phyloP scores from a whole-genome alignment of 139 green algal species.

The Nannochloris sp. region DNA sequence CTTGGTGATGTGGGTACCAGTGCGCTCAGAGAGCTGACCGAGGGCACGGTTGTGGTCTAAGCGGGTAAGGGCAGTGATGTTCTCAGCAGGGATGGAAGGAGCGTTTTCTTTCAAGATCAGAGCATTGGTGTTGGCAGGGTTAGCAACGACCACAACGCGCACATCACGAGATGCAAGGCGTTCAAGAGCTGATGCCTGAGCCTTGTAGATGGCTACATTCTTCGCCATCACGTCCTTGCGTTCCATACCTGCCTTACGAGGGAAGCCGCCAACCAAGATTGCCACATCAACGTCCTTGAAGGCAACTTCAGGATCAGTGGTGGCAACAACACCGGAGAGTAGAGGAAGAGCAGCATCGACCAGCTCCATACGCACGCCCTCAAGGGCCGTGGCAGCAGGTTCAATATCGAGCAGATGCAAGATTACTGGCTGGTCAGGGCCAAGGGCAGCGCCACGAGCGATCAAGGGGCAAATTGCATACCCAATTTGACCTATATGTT shows the following conservation, averaged over 20 bases:
- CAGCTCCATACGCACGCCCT: slow-evolving; percentile 92
- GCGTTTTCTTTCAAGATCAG: slow-evolving; percentile 80
- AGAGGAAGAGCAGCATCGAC: slow-evolving; percentile 86
- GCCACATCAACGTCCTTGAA: slow-evolving; percentile 83
- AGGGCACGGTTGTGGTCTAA: slow-evolving; percentile 95
- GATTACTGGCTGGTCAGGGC: slow-evolving; percentile 77
- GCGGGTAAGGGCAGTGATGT: slow-evolving; percentile 89
- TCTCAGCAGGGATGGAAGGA: slow-evolving; percentile 70
- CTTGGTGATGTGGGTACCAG: slow-evolving; percentile 47
- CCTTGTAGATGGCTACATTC: slow-evolving; percentile 89
- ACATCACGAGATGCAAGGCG: slow-evolving; percentile 37
- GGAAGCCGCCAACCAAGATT: slow-evolving; percentile 89
- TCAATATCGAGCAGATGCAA: slow-evolving; percentile 92
- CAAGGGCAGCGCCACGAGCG: slow-evolving; percentile 72
- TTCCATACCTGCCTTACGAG: slow-evolving; percentile 82
- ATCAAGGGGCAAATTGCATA: slow-evolving; percentile 85
- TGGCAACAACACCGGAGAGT: slow-evolving; percentile 75
- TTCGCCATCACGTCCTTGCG: slow-evolving; percentile 91
- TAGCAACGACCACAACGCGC: slow-evolving; percentile 92
- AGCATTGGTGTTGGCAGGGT: slow-evolving; percentile 94
- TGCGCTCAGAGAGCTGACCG: slow-evolving; percentile 70
- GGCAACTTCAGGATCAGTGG: slow-evolving; percentile 68
- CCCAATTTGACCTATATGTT: slow-evolving; percentile 82
- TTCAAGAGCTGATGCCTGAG: slow-evolving; percentile 71
- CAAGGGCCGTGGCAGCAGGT: slow-evolving; percentile 65